A percentile compares a stretch with the other conserved stretches of the same genome.
Evolutionary conservation across 2,329 filamentous ascomycete genomes (phyloP).

Genomic region (Aureobasidium uvarum): DNA sequence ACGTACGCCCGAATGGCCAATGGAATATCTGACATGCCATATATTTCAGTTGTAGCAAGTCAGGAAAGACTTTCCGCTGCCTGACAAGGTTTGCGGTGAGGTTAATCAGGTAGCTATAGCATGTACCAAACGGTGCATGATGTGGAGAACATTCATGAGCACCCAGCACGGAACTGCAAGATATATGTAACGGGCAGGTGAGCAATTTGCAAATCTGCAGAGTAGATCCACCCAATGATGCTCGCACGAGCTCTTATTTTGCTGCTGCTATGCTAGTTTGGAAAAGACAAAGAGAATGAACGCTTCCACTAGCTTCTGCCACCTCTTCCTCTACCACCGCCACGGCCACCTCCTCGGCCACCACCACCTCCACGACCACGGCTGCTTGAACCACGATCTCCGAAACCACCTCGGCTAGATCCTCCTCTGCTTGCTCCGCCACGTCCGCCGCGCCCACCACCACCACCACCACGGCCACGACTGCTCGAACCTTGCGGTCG

Average conservation of each 20-base stretch:
- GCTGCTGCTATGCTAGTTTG: background rate
- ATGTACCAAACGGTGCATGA: background rate
- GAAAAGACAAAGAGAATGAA: background rate
- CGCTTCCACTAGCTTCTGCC: slow-evolving; percentile 6
- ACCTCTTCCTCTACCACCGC: slow-evolving; percentile 3
- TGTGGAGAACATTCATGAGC: background rate
- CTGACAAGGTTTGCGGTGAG: background rate
- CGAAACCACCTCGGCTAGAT: slow-evolving; percentile 14
- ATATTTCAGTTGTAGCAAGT: background rate
- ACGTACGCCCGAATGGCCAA: background rate
- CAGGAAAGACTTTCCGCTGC: background rate
- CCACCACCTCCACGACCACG: background rate
- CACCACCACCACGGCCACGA: slow-evolving; percentile 1
- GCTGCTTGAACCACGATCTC: background rate
- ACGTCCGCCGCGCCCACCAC: background rate
- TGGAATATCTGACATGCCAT: background rate
- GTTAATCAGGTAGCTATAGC: background rate
- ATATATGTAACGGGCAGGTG: background rate
- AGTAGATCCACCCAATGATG: background rate
- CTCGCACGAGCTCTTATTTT: background rate
- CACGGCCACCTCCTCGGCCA: slow-evolving; percentile 1
- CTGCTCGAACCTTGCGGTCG: slow-evolving; percentile 52
- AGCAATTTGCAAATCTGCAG: background rate
- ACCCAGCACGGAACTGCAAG: background rate
- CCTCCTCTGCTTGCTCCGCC: slow-evolving; percentile 5